phyloP scores from a whole-genome alignment of 441 rosid species.

The Kokia cookei region DNA sequence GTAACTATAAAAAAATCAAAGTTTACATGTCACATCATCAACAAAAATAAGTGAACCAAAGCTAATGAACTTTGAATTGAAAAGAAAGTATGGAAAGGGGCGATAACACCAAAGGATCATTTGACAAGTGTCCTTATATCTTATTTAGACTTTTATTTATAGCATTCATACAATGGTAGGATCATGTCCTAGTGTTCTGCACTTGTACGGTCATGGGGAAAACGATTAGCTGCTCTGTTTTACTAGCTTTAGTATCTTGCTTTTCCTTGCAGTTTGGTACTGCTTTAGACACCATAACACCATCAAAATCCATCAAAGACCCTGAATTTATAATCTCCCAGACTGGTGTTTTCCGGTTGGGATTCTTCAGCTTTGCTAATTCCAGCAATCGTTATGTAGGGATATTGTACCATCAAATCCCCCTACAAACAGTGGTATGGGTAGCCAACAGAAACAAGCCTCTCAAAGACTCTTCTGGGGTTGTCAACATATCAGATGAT shows the following conservation, averaged over 20 bases:
- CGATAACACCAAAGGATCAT: too few species aligned
- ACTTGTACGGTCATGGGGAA: background rate
- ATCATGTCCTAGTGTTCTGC: background rate
- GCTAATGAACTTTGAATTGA: too few species aligned
- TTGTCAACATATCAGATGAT: background rate
- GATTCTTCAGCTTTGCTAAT: constrained; percentile 11
- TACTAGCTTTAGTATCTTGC: background rate
- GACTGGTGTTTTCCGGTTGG: constrained; percentile 10
- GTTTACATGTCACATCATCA: too few species aligned
- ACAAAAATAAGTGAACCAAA: too few species aligned
- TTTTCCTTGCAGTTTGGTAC: background rate
- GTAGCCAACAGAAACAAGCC: constrained; percentile 25
- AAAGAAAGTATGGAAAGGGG: too few species aligned
- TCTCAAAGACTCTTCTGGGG: constrained; percentile 5
- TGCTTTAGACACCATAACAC: constrained; percentile 2
- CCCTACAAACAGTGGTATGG: constrained; percentile 9
- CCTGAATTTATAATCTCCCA: constrained; percentile 14
- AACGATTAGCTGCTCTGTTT: background rate
- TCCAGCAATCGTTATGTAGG: constrained; percentile 14
- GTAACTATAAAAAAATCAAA: too few species aligned
- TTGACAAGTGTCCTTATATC: too few species aligned
- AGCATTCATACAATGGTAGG: background rate
- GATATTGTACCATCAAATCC: constrained; percentile 16
- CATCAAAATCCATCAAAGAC: constrained; percentile 10
- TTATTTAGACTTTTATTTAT: too few species aligned